Base-by-base conservation (phyloP, 1,284 basidiomycete genomes). In the Moesziomyces parantarcticus region DNA sequence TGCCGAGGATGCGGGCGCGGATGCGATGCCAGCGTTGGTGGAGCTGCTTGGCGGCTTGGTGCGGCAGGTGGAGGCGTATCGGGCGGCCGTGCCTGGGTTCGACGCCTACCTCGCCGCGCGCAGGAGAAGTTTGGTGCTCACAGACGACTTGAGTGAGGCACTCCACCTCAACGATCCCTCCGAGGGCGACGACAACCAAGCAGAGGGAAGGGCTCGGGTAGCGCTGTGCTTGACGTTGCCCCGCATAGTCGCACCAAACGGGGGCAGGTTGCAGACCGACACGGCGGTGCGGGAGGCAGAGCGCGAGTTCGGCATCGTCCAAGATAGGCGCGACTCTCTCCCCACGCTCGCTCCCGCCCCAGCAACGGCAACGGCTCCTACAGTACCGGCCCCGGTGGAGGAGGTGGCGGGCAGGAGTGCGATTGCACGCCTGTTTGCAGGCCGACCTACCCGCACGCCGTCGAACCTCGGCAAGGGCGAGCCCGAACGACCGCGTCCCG, bases 81-180 rank as follows among this genome's bases (percentile, higher is more conserved):
- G 92, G 18, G 87, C 88, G 52, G 84, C 88, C 18, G 88, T 95
- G 20, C 87, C 90, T 16, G 87, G 90, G 48, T 97, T 99, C 83
- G 94, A 97, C 85, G 88, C 88, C 75, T 92, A 90, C 77, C 88
- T 99, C 3, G 84, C 89, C 1, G 94, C 98, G 84, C 89, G 96
- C 26, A 87, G 96, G 39, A 91, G 92, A 80, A 94, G 95, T 3
- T 86, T 99, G 20, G 86, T 97, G 23, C 97, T 96, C 84, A 92
- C 92, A 1, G 95, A 97, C 84, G 95, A 96, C 80, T 85, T 97
- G 32, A 92, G 90, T 20, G 96, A 97, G 78, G 95, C 94, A 2
- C 86, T 98, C n/a, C 70, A 74, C 7, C 45, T 77, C 14, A 56
- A 36, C 25, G 65, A 61, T 7, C n/a, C 48, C 3, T 29, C 32